Base-by-base conservation (phyloP, 345 rosid species). In the Luvunga scandens region DNA sequence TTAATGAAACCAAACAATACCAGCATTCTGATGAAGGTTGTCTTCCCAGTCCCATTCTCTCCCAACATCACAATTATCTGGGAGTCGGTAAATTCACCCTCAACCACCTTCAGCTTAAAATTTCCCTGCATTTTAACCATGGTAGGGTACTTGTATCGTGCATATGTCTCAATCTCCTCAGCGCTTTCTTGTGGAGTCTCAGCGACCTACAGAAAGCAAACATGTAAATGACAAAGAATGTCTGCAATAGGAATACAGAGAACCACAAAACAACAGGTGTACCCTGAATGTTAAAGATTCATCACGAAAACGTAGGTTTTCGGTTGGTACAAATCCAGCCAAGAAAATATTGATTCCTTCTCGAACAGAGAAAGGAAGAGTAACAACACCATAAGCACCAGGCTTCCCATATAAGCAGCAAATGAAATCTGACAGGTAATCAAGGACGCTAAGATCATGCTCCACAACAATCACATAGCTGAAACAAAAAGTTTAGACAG, bases 71-170 rank as follows among this genome's bases (percentile, higher is more conserved):
- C 98, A 79, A 94, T 75, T 77, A 97, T 97, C 87, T 97, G 99
- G 50, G 99, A 97, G 83, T 97, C 99, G 2, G 99, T 93, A 81
- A 97, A 97, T 88, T 97, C 99, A 77, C 99, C 99, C 91, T 94
- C 99, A 8, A 82, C 25, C 45, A 94, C 99, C 78, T 81, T 84
- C 80, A 96, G 90, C 80, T 71, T 92, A 77, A 97, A 97, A 76
- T 85, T 87, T 21, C 99, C 99, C 85, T 90, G 98, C 75, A 90
- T 89, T 83, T 93, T 97, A 67, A 84, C 82, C 98, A 97, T 97
- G 64, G 98, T 85, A 2, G 99, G 98, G 81, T 93, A 97, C 81
- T 81, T 93, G 86, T 97, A 97, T 76, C 98, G 89, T 67, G 98
- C 98, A 89, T 97, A 97, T 48, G 99, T 90, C 87, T 97, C 91